Evolutionary conservation across 208 protist species (phyloP), one percentile per base, ranked within the genome.

Genomic region (Angomonas desouzai): DNA sequence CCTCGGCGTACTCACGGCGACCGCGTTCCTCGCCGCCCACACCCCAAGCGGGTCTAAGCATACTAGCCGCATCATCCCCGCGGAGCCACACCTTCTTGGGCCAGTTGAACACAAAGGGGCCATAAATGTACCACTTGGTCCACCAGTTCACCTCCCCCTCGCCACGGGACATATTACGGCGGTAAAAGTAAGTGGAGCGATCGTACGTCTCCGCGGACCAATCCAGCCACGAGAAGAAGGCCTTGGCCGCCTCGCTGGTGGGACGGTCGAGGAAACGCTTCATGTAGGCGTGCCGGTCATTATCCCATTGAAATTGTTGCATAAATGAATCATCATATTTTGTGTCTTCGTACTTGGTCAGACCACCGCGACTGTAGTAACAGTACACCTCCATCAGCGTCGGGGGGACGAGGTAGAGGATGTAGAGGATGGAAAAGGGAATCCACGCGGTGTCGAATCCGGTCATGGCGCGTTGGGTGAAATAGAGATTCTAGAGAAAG

Each of bases 81-180:
- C 89, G 85, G 38, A 93, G 81, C 87, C 89, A 96, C 55, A 72
- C 75, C 63, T 90, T 88, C 78, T 93, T 93, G 48, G 86, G 75
- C 89, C 89, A 96, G 73, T 93, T 96, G 58, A 96, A 96, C 13
- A 93, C 72, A 68, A 92, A 96, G 0, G 86, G 86, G 36, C 89
- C 89, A 71, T 93, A 96, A 34, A 96, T 56, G 71, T 96, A 93
- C 48, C 66, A 79, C 73, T 84, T 81, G 23, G 23, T 33, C 76
- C 72, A 88, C 9, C 67, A 68, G 60, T 68, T 75, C 34, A 93
- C 83, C 74, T 96, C 89, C 9, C 75, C 71, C 40, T 80, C 72
- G 57, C 71, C 70, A 57, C 84, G 78, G 16, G 89, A 81, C 27
- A 74, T 70, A 72, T 93, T 93, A 45, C 89, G 80, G 29, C 89